Evolutionary conservation across 192 early-diverging fungal species (phyloP).

Genomic region (Entomortierella beljakovae): DNA sequence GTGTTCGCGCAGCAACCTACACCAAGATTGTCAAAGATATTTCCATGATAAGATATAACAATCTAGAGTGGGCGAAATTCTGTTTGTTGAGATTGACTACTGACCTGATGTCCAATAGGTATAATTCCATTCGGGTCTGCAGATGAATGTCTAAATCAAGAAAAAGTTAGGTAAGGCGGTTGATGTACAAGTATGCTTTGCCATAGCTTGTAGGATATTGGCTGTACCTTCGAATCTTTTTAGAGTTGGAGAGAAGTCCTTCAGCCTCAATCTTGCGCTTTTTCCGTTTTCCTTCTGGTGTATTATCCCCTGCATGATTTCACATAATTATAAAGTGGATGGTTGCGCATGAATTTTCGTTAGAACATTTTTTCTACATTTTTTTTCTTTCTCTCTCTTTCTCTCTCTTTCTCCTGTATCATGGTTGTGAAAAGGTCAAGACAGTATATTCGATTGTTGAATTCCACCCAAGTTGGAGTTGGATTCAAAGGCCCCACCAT

Average conservation of each 20-base stretch:
- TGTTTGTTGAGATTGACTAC: too few relatives aligned
- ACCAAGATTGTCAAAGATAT: too few relatives aligned
- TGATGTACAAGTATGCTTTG: neutral
- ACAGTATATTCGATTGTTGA: neutral
- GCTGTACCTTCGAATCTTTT: conserved; percentile 52
- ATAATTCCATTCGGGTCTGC: conserved; percentile 40
- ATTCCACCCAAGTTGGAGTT: neutral
- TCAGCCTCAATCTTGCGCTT: conserved; percentile 54
- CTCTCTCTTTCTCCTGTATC: too few relatives aligned
- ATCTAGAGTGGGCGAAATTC: too few relatives aligned
- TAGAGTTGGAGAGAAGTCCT: conserved; percentile 45
- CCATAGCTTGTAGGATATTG: too few relatives aligned
- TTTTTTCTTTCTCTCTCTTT: too few relatives aligned
- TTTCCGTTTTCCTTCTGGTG: conserved; percentile 40
- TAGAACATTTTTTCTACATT: too few relatives aligned
- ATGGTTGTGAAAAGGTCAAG: too few relatives aligned
- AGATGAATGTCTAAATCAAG: conserved; percentile 23
- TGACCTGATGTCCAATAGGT: conserved; percentile 47
- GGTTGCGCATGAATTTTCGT: conserved; percentile 1
- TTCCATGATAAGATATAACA: too few relatives aligned
- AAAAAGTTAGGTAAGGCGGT: neutral
- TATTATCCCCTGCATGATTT: conserved; percentile 16
- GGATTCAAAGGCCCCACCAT: conserved; percentile 3
- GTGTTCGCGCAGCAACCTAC: conserved; percentile 64
- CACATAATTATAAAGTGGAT: neutral